Base-by-base conservation (phyloP, 208 protist species). In the Trypanosoma lewisi region DNA sequence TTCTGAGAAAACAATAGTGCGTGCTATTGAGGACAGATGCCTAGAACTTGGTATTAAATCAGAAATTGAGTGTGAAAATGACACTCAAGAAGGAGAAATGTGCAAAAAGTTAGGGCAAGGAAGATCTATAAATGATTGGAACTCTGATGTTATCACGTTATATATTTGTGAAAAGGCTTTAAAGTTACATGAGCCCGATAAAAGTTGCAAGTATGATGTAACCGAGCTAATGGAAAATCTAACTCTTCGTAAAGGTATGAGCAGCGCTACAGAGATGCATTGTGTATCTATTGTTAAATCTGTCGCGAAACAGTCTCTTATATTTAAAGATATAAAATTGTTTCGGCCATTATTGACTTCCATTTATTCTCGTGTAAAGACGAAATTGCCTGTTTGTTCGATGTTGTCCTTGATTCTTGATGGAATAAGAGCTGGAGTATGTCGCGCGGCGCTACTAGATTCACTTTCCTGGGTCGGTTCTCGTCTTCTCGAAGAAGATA, bases 21-120 rank as follows among this genome's bases (percentile, higher is more conserved):
- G 37, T 45, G 39, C 51, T 17, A 47, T 73, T 50, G 41, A 59
- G 9, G 37, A 57, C 14, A 44, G 59, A 19, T 21, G 28, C 44
- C 50, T 50, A n/a, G 59, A 73, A 52, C 53, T 73, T 57, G 60
- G 54, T 61, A 16, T 62, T 11, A 31, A 57, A 14, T n/a, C 50
- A 28, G 0, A 16, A 36, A 61, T 27, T 3, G 21, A 31, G 42
- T 2, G 16, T 44, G 5, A 31, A 49, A 25, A 25, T 17, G 44
- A 37, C 21, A 14, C 21, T 21, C 21, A 67, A 27, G 25, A 34
- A 42, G 48, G 23, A 33, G 30, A 6, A 30, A 27, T 0, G 42
- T 7, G 11, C 5, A 0, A 37, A n/a, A 25, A 58, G 23, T 4
- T n/a, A 9, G 2, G 5, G 11, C 39, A 42, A 41, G 36, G 34